Evolutionary conservation across 2,329 filamentous ascomycete genomes (phyloP), one percentile per base, ranked within the genome.

Genomic region (Orbilia oligospora): DNA sequence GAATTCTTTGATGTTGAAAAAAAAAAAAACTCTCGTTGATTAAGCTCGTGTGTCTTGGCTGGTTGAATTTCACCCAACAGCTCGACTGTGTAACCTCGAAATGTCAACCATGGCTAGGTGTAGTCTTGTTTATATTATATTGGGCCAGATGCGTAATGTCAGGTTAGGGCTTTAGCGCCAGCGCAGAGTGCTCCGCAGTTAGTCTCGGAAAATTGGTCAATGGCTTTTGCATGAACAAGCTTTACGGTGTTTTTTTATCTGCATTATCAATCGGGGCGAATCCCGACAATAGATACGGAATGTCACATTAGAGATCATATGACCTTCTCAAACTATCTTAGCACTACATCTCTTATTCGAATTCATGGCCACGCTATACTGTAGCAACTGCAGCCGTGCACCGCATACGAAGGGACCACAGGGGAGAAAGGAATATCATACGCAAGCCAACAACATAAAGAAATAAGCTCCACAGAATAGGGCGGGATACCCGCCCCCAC

Each of bases 281-380:
- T 18, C 41, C 5, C n/a, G 9, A 14, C 22, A n/a, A 44, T 61
- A 61, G 22, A 61, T 61, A 61, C 56, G 56, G 36, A 61, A 61
- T 61, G 56, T 12, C 20, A 61, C 56, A 18, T 61, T 58, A 10
- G 27, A 30, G 30, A 20, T 73, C 63, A 73, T 67, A 67, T 73
- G 70, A 67, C 70, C 70, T 73, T 71, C 41, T 63, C 16, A 14
- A 63, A 71, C 8, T 33, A 48, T 53, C 27, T 46, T 44, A 65
- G 30, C 58, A 55, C 36, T 18, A 22, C 4, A 20, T 9, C 22
- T 6, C n/a, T 22, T 64, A 16, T n/a, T 6, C 6, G 6, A 6
- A 3, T 58, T 58, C 14, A 18, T 55, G 4, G 51, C 51, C 10
- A 9, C n/a, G 9, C 30, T 24, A 24, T 6, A 12, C 44, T 61